A percentile compares a stretch with the other conserved stretches of the same genome.
Evolutionary conservation across 2,329 filamentous ascomycete genomes (phyloP).

Genomic region (Dothideomycetes sp.): DNA sequence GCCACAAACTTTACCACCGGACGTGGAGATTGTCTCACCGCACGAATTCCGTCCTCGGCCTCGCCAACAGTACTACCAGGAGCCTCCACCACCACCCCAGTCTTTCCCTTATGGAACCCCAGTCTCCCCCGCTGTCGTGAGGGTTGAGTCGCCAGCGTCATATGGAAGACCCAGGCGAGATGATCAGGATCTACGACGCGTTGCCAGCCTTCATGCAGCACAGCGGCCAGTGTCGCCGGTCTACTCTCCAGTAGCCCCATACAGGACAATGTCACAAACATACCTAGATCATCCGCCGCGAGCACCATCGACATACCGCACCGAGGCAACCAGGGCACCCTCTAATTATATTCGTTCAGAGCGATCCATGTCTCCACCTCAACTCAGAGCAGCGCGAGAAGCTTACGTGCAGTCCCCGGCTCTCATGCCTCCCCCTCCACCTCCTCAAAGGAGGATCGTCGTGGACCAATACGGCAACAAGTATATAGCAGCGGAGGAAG

Average conservation of each 20-base stretch:
- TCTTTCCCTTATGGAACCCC: constrained; percentile 27
- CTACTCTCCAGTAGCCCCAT: constrained; percentile 26
- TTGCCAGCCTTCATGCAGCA: constrained; percentile 37
- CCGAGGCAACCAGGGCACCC: constrained; percentile 25
- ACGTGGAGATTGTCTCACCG: constrained; percentile 28
- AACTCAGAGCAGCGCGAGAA: constrained; percentile 12
- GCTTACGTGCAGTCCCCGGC: constrained; percentile 28
- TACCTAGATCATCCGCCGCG: constrained; percentile 25
- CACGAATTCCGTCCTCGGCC: constrained; percentile 22
- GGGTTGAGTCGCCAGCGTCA: constrained; percentile 24
- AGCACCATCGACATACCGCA: constrained; percentile 17
- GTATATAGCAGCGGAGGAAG: constrained; percentile 49
- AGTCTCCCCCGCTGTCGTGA: constrained; percentile 26
- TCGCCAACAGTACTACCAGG: constrained; percentile 33
- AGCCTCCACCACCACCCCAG: constrained; percentile 21
- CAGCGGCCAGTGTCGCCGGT: constrained; percentile 29
- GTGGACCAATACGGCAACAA: constrained; percentile 75
- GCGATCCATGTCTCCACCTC: constrained; percentile 28
- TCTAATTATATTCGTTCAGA: constrained; percentile 28
- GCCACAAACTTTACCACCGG: constrained; percentile 22
- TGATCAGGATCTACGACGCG: constrained; percentile 34
- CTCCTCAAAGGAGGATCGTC: constrained; percentile 50
- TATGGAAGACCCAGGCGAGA: constrained; percentile 27
- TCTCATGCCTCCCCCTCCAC: constrained; percentile 36
- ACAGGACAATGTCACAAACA: constrained; percentile 31